A percentile compares a stretch with the other conserved stretches of the same genome.
phyloP scores from a whole-genome alignment of 805 yeast genomes.

The Metschnikowia corniflorae region DNA sequence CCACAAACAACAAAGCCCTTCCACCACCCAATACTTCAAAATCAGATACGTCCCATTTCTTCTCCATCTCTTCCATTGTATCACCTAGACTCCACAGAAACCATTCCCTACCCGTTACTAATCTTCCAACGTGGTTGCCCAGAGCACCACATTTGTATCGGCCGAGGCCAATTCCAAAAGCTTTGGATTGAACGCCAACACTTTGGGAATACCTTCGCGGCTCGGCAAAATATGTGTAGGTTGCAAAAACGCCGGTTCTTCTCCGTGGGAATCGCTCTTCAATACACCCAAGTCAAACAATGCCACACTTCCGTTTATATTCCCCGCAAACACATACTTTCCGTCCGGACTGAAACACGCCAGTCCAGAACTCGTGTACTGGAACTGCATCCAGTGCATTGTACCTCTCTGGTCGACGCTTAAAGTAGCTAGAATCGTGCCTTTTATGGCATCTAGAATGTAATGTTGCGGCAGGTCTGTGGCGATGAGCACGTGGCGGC shows the following conservation, averaged over 20 bases:
- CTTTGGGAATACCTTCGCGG: conserved; percentile 41
- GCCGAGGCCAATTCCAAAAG: conserved; percentile 54
- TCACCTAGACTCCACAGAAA: no score
- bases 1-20: no score
- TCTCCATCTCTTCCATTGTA: no score
- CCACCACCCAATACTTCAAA: no score
- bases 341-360: conserved; percentile 41
- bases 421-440: conserved; percentile 40
- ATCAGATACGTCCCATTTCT: no score
- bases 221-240: conserved; percentile 24
- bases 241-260: conserved; percentile 9
- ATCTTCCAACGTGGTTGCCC: conserved; percentile 28
- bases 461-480: conserved; percentile 53
- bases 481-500: conserved; percentile 58
- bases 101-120: neutral
- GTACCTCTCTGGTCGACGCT: conserved; percentile 12
- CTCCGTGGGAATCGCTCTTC: conserved; percentile 10
- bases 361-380: conserved; percentile 33
- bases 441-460: conserved; percentile 68
- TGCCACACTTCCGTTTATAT: conserved; percentile 23
- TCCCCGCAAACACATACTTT: conserved; percentile 33
- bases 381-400: conserved; percentile 23
- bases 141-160: conserved; percentile 29
- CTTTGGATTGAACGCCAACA: conserved; percentile 59
- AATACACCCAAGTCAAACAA: conserved; percentile 29